A percentile compares a stretch with the other conserved stretches of the same genome.
phyloP scores from a whole-genome alignment of 2,329 filamentous ascomycete species.

The Colletotrichum sp. region DNA sequence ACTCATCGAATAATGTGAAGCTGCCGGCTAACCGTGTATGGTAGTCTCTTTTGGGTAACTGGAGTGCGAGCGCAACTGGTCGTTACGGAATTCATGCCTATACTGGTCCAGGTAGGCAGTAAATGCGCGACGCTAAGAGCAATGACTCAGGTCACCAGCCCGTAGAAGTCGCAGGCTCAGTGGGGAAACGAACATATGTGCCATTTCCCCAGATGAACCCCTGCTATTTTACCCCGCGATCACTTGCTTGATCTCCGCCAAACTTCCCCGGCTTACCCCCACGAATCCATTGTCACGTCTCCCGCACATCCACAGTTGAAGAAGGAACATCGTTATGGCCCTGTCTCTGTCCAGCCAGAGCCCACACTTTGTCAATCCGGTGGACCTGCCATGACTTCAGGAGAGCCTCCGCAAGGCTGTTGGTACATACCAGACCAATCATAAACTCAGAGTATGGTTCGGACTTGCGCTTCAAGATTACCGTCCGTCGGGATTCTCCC shows the following conservation, averaged over 20 bases:
- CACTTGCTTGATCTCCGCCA: neutral
- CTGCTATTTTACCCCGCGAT: neutral
- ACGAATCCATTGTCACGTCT: neutral
- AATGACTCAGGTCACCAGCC: neutral
- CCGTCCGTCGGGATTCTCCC: neutral
- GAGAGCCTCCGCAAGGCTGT: neutral
- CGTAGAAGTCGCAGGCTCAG: neutral
- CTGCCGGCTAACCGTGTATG: neutral
- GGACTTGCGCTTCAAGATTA: neutral
- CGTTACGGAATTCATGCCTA: neutral
- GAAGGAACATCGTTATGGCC: neutral
- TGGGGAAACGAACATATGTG: neutral
- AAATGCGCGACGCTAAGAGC: neutral
- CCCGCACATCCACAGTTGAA: neutral
- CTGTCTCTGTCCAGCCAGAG: neutral
- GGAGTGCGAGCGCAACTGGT: neutral
- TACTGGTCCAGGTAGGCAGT: neutral
- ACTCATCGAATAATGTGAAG: neutral
- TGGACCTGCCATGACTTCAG: neutral
- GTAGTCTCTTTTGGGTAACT: neutral
- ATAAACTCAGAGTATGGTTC: neutral
- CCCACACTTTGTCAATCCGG: neutral
- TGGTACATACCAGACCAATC: neutral
- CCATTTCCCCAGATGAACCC: slow-evolving; percentile 1
- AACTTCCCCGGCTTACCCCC: neutral